Evolutionary conservation across 1,284 basidiomycete species (phyloP).

Genomic region (Sanghuangporus weigelae): DNA sequence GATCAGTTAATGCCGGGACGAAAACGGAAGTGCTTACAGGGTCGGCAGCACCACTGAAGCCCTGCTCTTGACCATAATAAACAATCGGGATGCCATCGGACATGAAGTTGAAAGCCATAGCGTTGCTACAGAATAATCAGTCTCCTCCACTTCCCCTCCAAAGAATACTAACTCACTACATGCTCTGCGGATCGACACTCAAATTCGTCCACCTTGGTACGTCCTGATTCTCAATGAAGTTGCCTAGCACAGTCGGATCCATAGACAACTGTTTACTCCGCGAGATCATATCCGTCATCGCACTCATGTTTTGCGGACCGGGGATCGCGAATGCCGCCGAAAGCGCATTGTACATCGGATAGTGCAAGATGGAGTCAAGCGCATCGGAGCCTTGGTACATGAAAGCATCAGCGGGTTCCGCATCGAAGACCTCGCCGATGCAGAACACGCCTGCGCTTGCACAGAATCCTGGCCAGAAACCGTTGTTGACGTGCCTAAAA

Average conservation of each 20-base stretch:
- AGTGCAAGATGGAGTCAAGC: constrained; percentile 65
- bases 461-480: constrained; percentile 70
- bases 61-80: constrained; percentile 80
- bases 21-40: constrained; percentile 39
- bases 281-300: constrained; percentile 47
- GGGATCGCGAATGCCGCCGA: constrained; percentile 58
- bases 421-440: constrained; percentile 73
- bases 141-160: neutral
- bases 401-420: constrained; percentile 39
- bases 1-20: neutral
- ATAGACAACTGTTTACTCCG: constrained; percentile 50
- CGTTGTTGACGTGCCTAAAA: constrained; percentile 53
- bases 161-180: constrained; percentile 40
- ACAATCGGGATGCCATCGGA: constrained; percentile 70
- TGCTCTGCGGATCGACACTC: constrained; percentile 55
- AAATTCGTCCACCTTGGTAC: constrained; percentile 67
- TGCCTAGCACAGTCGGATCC: constrained; percentile 49
- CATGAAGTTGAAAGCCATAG: constrained; percentile 63
- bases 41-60: constrained; percentile 52
- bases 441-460: constrained; percentile 73
- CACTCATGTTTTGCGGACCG: constrained; percentile 56
- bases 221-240: constrained; percentile 85
- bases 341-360: constrained; percentile 67
- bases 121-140: constrained; percentile 42
- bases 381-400: constrained; percentile 45